Percentiles rank a stretch among this genome's conserved stretches.
Conservation (phyloP, 23 red algal species). For the Gracilaria caudata region DNA sequence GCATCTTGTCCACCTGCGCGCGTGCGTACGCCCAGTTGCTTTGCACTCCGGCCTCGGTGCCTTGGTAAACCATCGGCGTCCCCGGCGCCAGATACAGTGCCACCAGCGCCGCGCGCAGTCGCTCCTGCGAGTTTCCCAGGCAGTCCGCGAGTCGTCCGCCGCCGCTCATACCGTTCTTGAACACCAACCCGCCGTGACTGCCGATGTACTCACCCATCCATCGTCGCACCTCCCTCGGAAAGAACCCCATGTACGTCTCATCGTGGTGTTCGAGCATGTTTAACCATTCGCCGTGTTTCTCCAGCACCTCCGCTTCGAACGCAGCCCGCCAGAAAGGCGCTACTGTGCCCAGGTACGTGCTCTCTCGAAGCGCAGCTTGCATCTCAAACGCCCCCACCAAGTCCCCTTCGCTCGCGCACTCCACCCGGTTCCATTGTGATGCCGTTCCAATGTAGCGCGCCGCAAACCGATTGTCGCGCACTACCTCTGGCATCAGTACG, state of each 20-base stretch:
- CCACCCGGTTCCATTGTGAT: conserved; percentile 38
- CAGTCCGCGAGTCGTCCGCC: conserved; percentile 75
- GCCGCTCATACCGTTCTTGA: conserved; percentile 73
- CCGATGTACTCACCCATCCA: conserved; percentile 70
- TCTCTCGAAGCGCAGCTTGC: conserved; percentile 86
- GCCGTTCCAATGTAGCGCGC: conserved; percentile 63
- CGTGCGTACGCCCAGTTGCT: conserved; percentile 29
- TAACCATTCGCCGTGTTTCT: conserved; percentile 61
- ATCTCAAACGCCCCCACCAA: conserved; percentile 78
- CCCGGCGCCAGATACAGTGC: conserved; percentile 72
- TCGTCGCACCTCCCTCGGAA: conserved; percentile 49
- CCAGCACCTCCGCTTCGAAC: conserved; percentile 5
- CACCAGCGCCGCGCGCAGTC: conserved; percentile 81
- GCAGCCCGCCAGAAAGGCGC: conserved; percentile 82
- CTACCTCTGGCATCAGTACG: conserved; percentile 86
- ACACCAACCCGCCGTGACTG: conserved; percentile 68
- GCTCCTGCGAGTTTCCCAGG: conserved; percentile 41
- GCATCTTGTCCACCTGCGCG: neutral
- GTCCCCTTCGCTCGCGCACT: conserved; percentile 82
- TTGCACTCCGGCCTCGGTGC: conserved; percentile 65
- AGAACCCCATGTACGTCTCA: conserved; percentile 82
- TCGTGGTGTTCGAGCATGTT: conserved; percentile 91
- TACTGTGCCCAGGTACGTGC: conserved; percentile 78
- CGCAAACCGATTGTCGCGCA: conserved; percentile 33
- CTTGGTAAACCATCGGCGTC: conserved; percentile 80